Percentiles rank a stretch among this genome's conserved stretches.
phyloP scores from a whole-genome alignment of 306 rosid genomes.

The Fragaria iinumae region DNA sequence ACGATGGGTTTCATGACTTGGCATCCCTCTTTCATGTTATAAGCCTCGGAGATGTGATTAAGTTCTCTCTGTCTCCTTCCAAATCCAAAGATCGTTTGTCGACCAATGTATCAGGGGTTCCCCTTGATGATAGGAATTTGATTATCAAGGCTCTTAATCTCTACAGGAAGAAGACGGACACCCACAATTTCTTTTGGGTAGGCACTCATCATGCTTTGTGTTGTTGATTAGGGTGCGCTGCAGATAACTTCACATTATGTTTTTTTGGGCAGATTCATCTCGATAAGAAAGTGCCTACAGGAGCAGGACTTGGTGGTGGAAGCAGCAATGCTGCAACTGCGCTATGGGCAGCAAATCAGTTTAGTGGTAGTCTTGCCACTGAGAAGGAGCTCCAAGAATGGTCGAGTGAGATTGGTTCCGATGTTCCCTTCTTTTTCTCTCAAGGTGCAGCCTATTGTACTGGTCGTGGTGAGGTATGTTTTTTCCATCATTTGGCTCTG shows the following conservation, averaged over 20 bases:
- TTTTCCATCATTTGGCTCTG: not conserved
- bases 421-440: slow-evolving; percentile 94
- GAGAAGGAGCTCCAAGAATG: slow-evolving; percentile 94
- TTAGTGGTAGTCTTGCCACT: slow-evolving; percentile 67
- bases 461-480: slow-evolving; percentile 94
- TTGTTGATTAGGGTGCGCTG: not conserved
- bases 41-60: slow-evolving; percentile 87
- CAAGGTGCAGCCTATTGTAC: slow-evolving; percentile 95
- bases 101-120: slow-evolving; percentile 87
- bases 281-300: slow-evolving; percentile 88
- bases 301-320: slow-evolving; percentile 99
- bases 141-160: slow-evolving; percentile 96
- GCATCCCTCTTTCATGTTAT: slow-evolving; percentile 95
- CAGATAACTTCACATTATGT: not conserved
- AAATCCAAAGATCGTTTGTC: slow-evolving; percentile 68
- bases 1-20: slow-evolving; percentile 97
- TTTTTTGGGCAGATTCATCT: slow-evolving; percentile 79
- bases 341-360: slow-evolving; percentile 96
- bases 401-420: slow-evolving; percentile 98
- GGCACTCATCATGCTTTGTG: slow-evolving; percentile 17
- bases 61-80: slow-evolving; percentile 89
- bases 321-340: slow-evolving; percentile 99
- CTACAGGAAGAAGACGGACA: slow-evolving; percentile 85
- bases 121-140: slow-evolving; percentile 88
- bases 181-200: slow-evolving; percentile 86